Evolutionary conservation across 371 early-diverging fungal species (phyloP).

Genomic region (Zychaea mexicana): DNA sequence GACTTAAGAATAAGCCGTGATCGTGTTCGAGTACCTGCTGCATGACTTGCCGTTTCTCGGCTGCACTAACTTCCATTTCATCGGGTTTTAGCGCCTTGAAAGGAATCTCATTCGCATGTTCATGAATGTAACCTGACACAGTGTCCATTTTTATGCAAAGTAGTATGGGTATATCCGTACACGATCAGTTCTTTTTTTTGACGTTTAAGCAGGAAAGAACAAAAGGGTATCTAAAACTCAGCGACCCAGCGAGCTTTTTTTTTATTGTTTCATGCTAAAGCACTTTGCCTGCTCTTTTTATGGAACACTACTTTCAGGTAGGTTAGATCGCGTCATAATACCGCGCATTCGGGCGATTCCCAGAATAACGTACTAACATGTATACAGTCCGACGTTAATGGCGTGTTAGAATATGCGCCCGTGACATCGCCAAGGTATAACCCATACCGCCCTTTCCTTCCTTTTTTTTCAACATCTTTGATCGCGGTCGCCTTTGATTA

Average conservation of each 20-base stretch:
- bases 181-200: no score
- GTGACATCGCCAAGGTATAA: not conserved
- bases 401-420: slow-evolving; percentile 19
- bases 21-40: slow-evolving; percentile 25
- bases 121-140: not conserved
- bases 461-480: not conserved
- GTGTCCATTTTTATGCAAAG: slow-evolving; percentile 1
- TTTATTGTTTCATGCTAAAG: not conserved
- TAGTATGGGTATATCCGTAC: no score
- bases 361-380: not conserved
- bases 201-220: not conserved
- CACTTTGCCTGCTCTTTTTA: not conserved
- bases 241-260: not conserved
- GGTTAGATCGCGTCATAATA: not conserved
- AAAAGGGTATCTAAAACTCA: no score
- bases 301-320: slow-evolving; percentile 7
- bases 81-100: slow-evolving; percentile 44
- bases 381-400: slow-evolving; percentile 20
- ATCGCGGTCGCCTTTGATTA: not conserved
- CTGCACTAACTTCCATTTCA: slow-evolving; percentile 29
- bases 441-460: not conserved
- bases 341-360: not conserved
- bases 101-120: slow-evolving; percentile 31
- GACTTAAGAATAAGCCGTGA: slow-evolving; percentile 48
- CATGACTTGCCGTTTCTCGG: slow-evolving; percentile 39